phyloP scores from a whole-genome alignment of 306 rosid genomes.

The Gynostemma pentaphyllum region DNA sequence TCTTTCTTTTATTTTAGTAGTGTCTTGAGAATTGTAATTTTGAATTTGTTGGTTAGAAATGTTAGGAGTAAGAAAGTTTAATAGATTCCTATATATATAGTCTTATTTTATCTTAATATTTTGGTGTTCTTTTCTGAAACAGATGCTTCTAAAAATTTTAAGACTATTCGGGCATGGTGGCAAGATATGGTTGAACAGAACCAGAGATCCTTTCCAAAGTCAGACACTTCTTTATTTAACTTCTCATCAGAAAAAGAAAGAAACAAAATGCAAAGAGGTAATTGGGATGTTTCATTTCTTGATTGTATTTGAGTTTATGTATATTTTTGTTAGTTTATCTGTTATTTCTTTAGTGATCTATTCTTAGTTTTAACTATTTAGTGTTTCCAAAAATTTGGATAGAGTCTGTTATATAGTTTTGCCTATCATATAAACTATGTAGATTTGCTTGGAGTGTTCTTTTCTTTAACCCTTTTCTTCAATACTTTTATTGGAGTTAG shows the following conservation, averaged over 20 bases:
- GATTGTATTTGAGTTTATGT: neutral
- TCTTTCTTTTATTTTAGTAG: neutral
- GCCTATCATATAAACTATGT: too few species aligned
- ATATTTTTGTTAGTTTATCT: neutral
- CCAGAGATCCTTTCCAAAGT: constrained; percentile 21
- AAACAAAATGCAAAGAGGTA: constrained; percentile 35
- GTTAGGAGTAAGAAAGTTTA: neutral
- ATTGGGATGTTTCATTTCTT: constrained; percentile 4
- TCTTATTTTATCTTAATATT: neutral
- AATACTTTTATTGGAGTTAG: neutral
- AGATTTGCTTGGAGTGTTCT: neutral
- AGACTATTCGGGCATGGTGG: constrained; percentile 92
- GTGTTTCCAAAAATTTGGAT: neutral
- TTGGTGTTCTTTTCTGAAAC: constrained; percentile 11
- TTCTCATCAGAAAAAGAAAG: constrained; percentile 14
- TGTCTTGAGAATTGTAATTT: neutral
- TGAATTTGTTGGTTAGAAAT: neutral
- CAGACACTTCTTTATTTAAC: constrained; percentile 20
- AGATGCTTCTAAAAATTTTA: constrained; percentile 68
- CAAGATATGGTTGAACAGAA: constrained; percentile 66
- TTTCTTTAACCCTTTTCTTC: neutral
- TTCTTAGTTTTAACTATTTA: neutral
- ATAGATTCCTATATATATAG: neutral
- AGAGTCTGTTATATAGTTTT: neutral
- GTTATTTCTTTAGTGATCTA: neutral